Percentiles rank a stretch among this genome's conserved stretches.
phyloP scores from a whole-genome alignment of 202 grass and related monocot species.

The Tripidium arundinaceum region DNA sequence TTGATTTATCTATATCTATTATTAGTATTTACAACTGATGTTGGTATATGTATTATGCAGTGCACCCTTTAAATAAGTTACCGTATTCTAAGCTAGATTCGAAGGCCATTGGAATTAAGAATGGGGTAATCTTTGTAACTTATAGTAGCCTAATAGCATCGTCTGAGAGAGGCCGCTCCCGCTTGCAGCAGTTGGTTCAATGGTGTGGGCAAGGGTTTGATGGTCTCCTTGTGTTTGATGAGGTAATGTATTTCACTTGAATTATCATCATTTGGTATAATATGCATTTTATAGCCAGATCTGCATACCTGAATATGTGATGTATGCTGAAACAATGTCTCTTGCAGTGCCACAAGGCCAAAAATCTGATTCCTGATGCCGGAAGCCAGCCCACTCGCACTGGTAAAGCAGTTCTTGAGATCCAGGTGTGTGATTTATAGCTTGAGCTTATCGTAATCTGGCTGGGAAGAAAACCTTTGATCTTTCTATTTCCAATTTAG shows the following conservation, averaged over 20 bases:
- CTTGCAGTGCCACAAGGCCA: constrained; percentile 97
- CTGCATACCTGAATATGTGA: constrained; percentile 18
- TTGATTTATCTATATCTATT: constrained; percentile 13
- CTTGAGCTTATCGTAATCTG: constrained; percentile 11
- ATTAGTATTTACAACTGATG: constrained; percentile 23
- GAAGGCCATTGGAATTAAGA: constrained; percentile 91
- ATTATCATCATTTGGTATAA: background rate
- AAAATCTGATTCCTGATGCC: constrained; percentile 95
- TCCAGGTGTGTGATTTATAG: constrained; percentile 58
- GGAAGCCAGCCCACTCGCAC: constrained; percentile 95
- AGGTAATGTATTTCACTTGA: constrained; percentile 52
- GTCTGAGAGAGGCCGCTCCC: constrained; percentile 93
- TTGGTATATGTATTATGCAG: constrained; percentile 58
- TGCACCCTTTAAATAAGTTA: constrained; percentile 96
- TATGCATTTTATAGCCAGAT: constrained; percentile 19
- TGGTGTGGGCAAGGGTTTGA: constrained; percentile 92
- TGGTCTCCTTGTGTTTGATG: constrained; percentile 90
- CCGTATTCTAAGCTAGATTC: constrained; percentile 97
- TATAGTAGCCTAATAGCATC: constrained; percentile 99
- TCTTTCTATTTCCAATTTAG: constrained; percentile 14
- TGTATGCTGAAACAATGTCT: constrained; percentile 26
- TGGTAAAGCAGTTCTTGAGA: constrained; percentile 87
- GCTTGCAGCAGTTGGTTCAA: constrained; percentile 93
- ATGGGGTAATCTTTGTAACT: constrained; percentile 95
- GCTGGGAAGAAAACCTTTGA: background rate